Percentiles rank a stretch among this genome's conserved stretches.
Evolutionary conservation across 805 yeast species (phyloP).

Genomic region (Wickerhamomyces queroliae): DNA sequence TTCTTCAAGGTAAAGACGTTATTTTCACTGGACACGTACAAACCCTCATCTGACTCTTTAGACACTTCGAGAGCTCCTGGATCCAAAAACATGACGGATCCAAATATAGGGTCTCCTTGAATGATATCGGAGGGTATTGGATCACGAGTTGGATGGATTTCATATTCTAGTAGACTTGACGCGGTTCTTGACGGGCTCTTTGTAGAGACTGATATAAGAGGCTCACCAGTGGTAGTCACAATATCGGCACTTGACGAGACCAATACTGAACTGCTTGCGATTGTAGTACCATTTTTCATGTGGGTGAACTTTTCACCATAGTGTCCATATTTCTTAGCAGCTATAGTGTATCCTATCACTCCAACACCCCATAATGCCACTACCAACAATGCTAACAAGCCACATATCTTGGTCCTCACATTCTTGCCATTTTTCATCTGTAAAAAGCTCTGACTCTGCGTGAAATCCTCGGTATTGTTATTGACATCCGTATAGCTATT

Average conservation of each 20-base stretch:
- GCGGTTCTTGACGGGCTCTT: neutral
- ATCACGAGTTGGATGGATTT: neutral
- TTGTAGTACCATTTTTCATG: too few relatives aligned
- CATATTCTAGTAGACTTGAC: neutral
- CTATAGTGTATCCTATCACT: neutral
- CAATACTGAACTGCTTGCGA: neutral
- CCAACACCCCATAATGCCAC: neutral
- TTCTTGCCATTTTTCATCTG: neutral
- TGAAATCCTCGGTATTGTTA: neutral
- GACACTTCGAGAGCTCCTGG: slow-evolving; percentile 16
- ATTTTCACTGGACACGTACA: slow-evolving; percentile 23
- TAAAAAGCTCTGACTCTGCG: neutral
- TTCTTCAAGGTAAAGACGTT: slow-evolving; percentile 24
- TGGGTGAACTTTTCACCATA: neutral
- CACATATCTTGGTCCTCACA: neutral
- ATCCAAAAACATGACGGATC: slow-evolving; percentile 20
- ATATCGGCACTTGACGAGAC: too few relatives aligned
- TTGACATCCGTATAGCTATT: neutral
- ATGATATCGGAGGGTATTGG: slow-evolving; percentile 5
- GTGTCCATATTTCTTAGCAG: neutral
- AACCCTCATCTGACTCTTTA: slow-evolving; percentile 38
- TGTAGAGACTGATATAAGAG: slow-evolving; percentile 2
- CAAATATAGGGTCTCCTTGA: neutral
- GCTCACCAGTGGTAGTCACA: too few relatives aligned
- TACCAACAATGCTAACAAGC: neutral